phyloP scores from a whole-genome alignment of 2,329 filamentous ascomycete genomes.

The Beauveria sp. region DNA sequence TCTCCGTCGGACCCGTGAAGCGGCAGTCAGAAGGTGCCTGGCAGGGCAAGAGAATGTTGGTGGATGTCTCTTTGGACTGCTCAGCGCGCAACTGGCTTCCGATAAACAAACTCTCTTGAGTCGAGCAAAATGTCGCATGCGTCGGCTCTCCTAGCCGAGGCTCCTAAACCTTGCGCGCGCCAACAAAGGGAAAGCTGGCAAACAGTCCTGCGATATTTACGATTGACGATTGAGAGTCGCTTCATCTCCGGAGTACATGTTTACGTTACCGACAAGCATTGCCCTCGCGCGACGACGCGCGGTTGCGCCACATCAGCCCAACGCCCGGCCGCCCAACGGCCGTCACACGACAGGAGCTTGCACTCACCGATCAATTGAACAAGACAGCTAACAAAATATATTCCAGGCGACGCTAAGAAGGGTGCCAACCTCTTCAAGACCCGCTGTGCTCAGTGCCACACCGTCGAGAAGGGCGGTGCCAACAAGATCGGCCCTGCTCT shows the following conservation, averaged over 20 bases:
- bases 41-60: not conserved
- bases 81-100: not conserved
- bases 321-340: not conserved
- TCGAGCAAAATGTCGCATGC: slow-evolving; percentile 8
- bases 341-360: not conserved
- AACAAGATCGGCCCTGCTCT: slow-evolving; percentile 99
- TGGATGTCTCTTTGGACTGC: not conserved
- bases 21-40: not conserved
- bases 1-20: not conserved
- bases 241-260: not conserved
- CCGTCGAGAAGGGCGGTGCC: slow-evolving; percentile 76
- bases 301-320: not conserved
- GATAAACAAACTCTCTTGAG: not conserved
- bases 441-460: slow-evolving; percentile 98
- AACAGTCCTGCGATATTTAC: not conserved
- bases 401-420: slow-evolving; percentile 82
- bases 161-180: not conserved
- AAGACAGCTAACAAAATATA: slow-evolving; percentile 21
- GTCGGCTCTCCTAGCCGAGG: not conserved
- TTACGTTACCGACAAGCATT: not conserved
- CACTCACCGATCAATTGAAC: slow-evolving; percentile 1
- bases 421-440: slow-evolving; percentile 99
- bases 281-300: not conserved
- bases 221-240: not conserved
- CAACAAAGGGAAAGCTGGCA: not conserved